A percentile compares a stretch with the other conserved stretches of the same genome.
phyloP scores from a whole-genome alignment of 176 grass and related monocot species.

The Carex cristatella region DNA sequence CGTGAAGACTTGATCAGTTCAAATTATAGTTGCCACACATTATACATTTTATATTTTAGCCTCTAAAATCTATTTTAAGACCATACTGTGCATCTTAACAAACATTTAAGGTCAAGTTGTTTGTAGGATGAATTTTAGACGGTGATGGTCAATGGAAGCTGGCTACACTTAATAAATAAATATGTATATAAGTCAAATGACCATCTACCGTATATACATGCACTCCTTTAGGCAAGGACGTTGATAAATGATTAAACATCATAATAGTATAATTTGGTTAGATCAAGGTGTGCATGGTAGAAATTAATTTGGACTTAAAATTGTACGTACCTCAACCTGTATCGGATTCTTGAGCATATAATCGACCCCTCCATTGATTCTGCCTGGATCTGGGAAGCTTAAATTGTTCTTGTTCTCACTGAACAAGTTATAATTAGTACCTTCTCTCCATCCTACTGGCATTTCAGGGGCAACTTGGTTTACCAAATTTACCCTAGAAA shows the following conservation, averaged over 20 bases:
- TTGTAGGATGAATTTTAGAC: background rate
- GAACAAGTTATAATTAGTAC: background rate
- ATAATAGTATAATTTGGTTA: background rate
- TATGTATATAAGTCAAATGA: background rate
- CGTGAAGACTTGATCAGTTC: too few species aligned
- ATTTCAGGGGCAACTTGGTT: slow-evolving; percentile 11
- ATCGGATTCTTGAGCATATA: slow-evolving; percentile 29
- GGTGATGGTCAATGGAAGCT: background rate
- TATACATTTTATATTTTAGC: too few species aligned
- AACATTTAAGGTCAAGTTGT: background rate
- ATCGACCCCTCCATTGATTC: slow-evolving; percentile 36
- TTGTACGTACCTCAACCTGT: slow-evolving; percentile 28
- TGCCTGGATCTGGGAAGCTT: slow-evolving; percentile 31
- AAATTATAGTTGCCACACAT: too few species aligned
- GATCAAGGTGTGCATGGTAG: background rate
- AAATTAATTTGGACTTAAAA: background rate
- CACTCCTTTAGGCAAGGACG: background rate
- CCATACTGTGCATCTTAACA: background rate
- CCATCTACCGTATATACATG: background rate
- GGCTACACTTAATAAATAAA: too few species aligned
- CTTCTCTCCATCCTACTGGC: slow-evolving; percentile 39
- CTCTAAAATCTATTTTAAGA: too few species aligned
- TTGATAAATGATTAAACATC: background rate
- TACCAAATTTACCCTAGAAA: background rate
- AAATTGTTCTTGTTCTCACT: background rate